Conservation (phyloP, 2,329 filamentous ascomycete genomes). For the Epichloe festucae region DNA sequence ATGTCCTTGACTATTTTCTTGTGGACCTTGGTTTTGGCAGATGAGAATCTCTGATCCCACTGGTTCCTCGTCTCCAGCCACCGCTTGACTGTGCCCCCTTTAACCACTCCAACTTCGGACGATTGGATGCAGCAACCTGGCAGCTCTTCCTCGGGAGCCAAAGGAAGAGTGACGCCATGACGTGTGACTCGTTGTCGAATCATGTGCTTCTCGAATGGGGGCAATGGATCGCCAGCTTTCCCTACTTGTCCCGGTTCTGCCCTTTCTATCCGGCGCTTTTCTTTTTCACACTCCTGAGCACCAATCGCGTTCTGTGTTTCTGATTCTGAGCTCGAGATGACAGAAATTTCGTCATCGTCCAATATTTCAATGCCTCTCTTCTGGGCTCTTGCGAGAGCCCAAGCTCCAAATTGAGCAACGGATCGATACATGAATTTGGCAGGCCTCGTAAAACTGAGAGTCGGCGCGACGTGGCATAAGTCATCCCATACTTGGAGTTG, state of each 20-base stretch:
- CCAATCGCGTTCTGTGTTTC: slow-evolving; percentile 16
- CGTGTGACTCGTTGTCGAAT: slow-evolving; percentile 77
- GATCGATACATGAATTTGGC: slow-evolving; percentile 94
- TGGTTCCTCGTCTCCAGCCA: slow-evolving; percentile 66
- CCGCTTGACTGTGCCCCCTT: slow-evolving; percentile 61
- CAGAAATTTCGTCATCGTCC: slow-evolving; percentile 63
- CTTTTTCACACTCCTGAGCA: slow-evolving; percentile 10
- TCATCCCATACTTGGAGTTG: slow-evolving; percentile 96
- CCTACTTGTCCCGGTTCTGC: slow-evolving; percentile 43
- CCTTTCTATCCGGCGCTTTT: slow-evolving; percentile 10
- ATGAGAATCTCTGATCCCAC: slow-evolving; percentile 62
- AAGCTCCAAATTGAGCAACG: slow-evolving; percentile 85
- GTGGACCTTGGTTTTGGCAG: slow-evolving; percentile 57
- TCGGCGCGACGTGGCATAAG: slow-evolving; percentile 82
- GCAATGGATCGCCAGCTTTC: slow-evolving; percentile 75
- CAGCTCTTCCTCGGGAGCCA: slow-evolving; percentile 52
- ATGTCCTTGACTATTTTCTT: slow-evolving; percentile 63
- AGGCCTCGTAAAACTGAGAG: slow-evolving; percentile 88
- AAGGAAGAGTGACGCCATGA: slow-evolving; percentile 58
- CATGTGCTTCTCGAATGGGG: slow-evolving; percentile 73
- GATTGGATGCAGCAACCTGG: slow-evolving; percentile 49
- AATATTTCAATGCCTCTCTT: slow-evolving; percentile 66
- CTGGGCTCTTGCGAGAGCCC: slow-evolving; percentile 76
- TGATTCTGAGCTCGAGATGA: slow-evolving; percentile 51
- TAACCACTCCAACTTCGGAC: slow-evolving; percentile 63